A percentile compares a stretch with the other conserved stretches of the same genome.
phyloP scores from a whole-genome alignment of 495 filamentous ascomycete species.

The Chaetomidium leptoderma region DNA sequence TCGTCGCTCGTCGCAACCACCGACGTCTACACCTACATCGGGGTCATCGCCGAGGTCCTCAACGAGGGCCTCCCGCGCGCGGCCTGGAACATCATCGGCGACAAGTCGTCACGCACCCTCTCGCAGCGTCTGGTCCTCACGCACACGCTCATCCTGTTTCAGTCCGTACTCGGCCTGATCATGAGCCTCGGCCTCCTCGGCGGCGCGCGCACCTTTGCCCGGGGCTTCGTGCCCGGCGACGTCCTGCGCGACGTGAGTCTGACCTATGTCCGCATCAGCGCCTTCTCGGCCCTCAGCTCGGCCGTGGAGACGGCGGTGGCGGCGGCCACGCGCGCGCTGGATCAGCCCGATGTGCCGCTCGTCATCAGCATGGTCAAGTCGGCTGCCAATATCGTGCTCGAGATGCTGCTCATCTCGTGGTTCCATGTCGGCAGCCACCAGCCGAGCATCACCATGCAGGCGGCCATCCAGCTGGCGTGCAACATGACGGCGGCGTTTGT shows the following conservation, averaged over 20 bases:
- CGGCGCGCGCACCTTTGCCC: slow-evolving; percentile 51
- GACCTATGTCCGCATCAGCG: slow-evolving; percentile 62
- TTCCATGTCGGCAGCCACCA: slow-evolving; percentile 55
- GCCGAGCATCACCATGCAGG: slow-evolving; percentile 61
- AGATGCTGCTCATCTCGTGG: slow-evolving; percentile 64
- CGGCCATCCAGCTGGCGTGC: slow-evolving; percentile 58
- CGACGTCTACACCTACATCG: slow-evolving; percentile 57
- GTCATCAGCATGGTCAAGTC: slow-evolving; percentile 62
- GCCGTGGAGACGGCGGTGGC: slow-evolving; percentile 62
- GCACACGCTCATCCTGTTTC: slow-evolving; percentile 60
- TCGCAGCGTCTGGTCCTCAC: slow-evolving; percentile 54
- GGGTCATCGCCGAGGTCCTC: slow-evolving; percentile 60
- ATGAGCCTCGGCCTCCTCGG: slow-evolving; percentile 61
- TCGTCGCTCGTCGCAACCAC: slow-evolving; percentile 62
- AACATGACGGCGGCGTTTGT: slow-evolving; percentile 52
- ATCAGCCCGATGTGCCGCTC: slow-evolving; percentile 69
- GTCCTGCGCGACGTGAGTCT: slow-evolving; percentile 54
- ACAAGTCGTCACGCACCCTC: slow-evolving; percentile 53
- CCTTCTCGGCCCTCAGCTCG: slow-evolving; percentile 57
- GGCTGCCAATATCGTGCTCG: slow-evolving; percentile 63
- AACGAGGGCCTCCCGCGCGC: slow-evolving; percentile 71
- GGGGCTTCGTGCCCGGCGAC: slow-evolving; percentile 59
- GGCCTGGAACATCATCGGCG: slow-evolving; percentile 66
- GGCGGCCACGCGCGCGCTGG: slow-evolving; percentile 58
- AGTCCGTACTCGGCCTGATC: slow-evolving; percentile 52